phyloP scores from a whole-genome alignment of 2,329 filamentous ascomycete species.

The Domatiomyces globalis region DNA sequence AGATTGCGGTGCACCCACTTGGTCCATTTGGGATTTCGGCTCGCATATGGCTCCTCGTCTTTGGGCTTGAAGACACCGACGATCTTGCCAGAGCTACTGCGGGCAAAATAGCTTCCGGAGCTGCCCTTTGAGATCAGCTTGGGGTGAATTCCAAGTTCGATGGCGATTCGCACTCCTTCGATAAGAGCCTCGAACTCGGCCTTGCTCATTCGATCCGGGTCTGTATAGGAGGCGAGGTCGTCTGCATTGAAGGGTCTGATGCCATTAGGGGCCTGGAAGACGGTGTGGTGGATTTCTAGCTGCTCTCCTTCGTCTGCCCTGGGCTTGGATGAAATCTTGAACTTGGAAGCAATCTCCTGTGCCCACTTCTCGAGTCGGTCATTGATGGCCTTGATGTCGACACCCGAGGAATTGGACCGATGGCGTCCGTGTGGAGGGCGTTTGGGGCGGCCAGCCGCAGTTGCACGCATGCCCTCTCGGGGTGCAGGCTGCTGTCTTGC shows the following conservation, averaged over 20 bases:
- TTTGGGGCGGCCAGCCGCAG: constrained; percentile 27
- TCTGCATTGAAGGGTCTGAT: constrained; percentile 67
- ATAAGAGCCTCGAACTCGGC: constrained; percentile 76
- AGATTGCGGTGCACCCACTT: constrained; percentile 98
- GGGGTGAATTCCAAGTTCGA: constrained; percentile 80
- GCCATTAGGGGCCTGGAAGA: constrained; percentile 86
- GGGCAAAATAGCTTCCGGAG: constrained; percentile 94
- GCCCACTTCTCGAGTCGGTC: constrained; percentile 90
- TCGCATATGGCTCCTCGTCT: constrained; percentile 95
- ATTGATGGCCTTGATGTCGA: constrained; percentile 97
- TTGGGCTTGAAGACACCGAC: constrained; percentile 98
- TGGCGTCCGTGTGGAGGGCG: constrained; percentile 39
- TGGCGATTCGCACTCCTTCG: constrained; percentile 78
- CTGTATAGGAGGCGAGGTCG: constrained; percentile 46
- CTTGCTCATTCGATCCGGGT: constrained; percentile 56
- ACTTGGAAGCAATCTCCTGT: constrained; percentile 92
- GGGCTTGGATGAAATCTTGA: constrained; percentile 71
- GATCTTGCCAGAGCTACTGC: constrained; percentile 80
- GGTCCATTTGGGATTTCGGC: constrained; percentile 96
- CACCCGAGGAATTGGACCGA: constrained; percentile 65
- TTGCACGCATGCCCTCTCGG: constrained; percentile 43
- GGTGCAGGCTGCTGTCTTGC: constrained; percentile 50
- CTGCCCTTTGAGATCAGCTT: constrained; percentile 95
- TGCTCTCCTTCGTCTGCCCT: constrained; percentile 66
- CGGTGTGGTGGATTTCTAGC: constrained; percentile 91